These are phyloP conservation scores for Simmondsia chinensis DNA, from an alignment of 148 eudicot genomes.

Conservation along the genomic window DNA sequence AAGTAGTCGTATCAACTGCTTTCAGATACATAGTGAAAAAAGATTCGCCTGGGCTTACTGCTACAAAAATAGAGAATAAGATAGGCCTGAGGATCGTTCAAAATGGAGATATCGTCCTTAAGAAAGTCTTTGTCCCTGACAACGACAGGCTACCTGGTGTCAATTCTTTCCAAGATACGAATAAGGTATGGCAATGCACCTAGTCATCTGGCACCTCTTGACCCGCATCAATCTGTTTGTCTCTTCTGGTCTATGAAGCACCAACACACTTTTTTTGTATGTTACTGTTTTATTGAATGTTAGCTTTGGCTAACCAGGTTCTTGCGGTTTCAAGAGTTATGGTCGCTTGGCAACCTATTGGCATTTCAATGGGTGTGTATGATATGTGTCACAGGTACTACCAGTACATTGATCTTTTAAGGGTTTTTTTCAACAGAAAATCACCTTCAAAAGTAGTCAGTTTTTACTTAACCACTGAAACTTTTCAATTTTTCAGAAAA, in stretches of 20 bases:
- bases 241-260: no score
- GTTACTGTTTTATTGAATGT: background rate
- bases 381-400: conserved; percentile 94
- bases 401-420: no score
- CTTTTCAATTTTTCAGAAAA: no score
- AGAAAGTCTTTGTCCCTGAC: conserved; percentile 78
- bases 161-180: conserved; percentile 86
- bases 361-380: conserved; percentile 92
- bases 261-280: no score
- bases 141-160: conserved; percentile 80
- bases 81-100: conserved; percentile 90
- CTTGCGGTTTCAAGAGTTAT: conserved; percentile 93
- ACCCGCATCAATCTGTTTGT: background rate
- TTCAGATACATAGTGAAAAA: conserved; percentile 69
- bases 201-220: background rate
- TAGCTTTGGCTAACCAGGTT: conserved; percentile 36
- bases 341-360: conserved; percentile 99
- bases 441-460: no score
- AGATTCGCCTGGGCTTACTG: conserved; percentile 71
- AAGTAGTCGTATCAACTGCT: background rate
- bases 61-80: conserved; percentile 80
- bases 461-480: no score
- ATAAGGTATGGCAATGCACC: conserved; percentile 41
- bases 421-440: no score
- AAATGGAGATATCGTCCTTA: conserved; percentile 79